Evolutionary conservation across 495 filamentous ascomycete species (phyloP).

Genomic region (Aspergillus nidulans): DNA sequence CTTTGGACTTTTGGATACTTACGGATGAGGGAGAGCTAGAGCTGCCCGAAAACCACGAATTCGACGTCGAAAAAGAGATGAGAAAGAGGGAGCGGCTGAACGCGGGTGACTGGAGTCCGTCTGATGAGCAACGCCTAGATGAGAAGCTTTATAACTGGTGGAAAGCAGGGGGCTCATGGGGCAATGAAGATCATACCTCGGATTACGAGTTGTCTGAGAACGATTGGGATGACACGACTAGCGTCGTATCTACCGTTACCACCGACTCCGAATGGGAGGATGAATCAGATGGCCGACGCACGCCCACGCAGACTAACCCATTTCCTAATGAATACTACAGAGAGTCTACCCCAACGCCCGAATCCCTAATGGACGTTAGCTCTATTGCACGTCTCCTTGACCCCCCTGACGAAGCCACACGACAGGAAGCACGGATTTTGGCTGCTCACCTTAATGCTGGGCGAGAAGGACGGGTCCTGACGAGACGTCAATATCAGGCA

Average conservation of each 20-base stretch:
- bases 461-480: conserved; percentile 56
- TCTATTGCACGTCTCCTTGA: conserved; percentile 79
- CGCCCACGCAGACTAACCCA: conserved; percentile 62
- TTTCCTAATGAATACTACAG: conserved; percentile 41
- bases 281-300: conserved; percentile 59
- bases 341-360: conserved; percentile 55
- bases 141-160: conserved; percentile 75
- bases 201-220: conserved; percentile 55
- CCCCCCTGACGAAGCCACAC: conserved; percentile 70
- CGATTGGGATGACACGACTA: conserved; percentile 70
- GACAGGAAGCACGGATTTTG: conserved; percentile 74
- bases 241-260: conserved; percentile 63
- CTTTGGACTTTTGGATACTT: conserved; percentile 58
- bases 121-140: conserved; percentile 64
- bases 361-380: conserved; percentile 59
- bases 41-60: conserved; percentile 52
- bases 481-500: conserved; percentile 69
- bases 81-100: conserved; percentile 49
- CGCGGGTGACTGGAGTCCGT: conserved; percentile 24
- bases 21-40: conserved; percentile 52
- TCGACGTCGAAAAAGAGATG: conserved; percentile 77
- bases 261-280: conserved; percentile 55
- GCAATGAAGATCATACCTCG: conserved; percentile 69
- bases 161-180: conserved; percentile 76
- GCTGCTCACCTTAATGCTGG: conserved; percentile 70